Evolutionary conservation across 1,139 yeast species (phyloP), one percentile per base, ranked within the genome.

Genomic region (Yamadazyma trypodendri): DNA sequence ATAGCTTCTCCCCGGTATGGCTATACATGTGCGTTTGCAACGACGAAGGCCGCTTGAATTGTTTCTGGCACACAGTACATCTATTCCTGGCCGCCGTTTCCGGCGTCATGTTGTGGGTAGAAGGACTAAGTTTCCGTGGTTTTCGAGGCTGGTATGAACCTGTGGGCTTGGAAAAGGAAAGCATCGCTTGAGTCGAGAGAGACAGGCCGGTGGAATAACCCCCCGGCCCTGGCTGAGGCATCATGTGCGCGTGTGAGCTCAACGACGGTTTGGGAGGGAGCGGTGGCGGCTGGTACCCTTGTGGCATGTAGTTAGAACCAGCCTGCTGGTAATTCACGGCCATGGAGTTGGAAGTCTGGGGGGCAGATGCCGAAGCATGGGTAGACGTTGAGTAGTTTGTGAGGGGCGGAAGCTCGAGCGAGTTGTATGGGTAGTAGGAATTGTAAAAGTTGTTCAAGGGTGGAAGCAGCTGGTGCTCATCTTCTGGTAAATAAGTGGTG

Each of bases 1-100:
- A 85, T 18, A 92, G 87, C 58, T 84, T 85, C 54, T 84, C 92
- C 4, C 96, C 96, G 0, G 96, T 86, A 56, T 88, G 96, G 2
- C 88, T 81, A 56, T 84, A 82, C 61, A 77, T 72, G 61, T 88
- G 96, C 3, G 92, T 86, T 51, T 79, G 84, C 41, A 87, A 66
- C 2, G 92, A 83, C 9, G 88, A 80, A 2, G 96, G 95, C 42
- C 96, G 69, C 37, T 84, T 81, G 64, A 88, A 87, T 34, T 78
- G 79, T 57, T 86, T 86, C 37, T 77, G 73, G 59, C 96, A 88
- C n/a, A 79, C 69, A 21, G 71, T 63, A 56, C 96, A 87, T 34
- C 73, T 56, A 50, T 73, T 69, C 35, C 64, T 41, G 16, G 54
- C 55, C 5, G 67, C 66, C 1, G 67, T 59, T 43, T 56, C 59